Conservation (phyloP, 495 filamentous ascomycete species). For the Trichodelitschia bisporula region DNA sequence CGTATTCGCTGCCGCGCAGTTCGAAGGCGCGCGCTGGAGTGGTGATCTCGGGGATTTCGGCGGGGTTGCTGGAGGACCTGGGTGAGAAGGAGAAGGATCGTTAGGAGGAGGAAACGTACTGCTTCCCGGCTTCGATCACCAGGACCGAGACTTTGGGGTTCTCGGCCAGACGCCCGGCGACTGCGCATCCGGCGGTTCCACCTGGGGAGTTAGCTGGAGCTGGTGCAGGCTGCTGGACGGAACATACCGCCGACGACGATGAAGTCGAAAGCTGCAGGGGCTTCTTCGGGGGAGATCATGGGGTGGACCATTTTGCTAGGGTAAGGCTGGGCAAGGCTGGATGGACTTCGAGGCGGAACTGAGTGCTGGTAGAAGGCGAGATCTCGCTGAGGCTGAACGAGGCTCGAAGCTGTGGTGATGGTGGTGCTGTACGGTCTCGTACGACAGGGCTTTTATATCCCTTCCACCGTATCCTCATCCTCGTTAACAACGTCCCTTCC, state of each 20-base stretch:
- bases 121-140: slow-evolving; percentile 24
- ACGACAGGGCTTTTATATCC: no score
- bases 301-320: background rate
- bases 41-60: slow-evolving; percentile 19
- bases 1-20: slow-evolving; percentile 22
- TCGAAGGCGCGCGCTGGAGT: slow-evolving; percentile 21
- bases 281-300: background rate
- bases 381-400: no score
- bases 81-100: slow-evolving; percentile 4
- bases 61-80: slow-evolving; percentile 11
- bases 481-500: no score
- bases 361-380: no score
- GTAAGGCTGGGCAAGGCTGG: no score
- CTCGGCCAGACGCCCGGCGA: slow-evolving; percentile 34
- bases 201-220: background rate
- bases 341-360: no score
- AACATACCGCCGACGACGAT: slow-evolving; percentile 22
- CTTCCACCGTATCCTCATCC: no score
- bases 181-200: slow-evolving; percentile 30
- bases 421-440: no score
- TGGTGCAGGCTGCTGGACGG: background rate
- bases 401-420: no score
- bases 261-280: slow-evolving; percentile 18
- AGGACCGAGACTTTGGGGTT: slow-evolving; percentile 26
- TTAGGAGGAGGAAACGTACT: slow-evolving; percentile 9